Conservation (phyloP, 1,284 basidiomycete genomes). For the Cystobasidium pallidum region DNA sequence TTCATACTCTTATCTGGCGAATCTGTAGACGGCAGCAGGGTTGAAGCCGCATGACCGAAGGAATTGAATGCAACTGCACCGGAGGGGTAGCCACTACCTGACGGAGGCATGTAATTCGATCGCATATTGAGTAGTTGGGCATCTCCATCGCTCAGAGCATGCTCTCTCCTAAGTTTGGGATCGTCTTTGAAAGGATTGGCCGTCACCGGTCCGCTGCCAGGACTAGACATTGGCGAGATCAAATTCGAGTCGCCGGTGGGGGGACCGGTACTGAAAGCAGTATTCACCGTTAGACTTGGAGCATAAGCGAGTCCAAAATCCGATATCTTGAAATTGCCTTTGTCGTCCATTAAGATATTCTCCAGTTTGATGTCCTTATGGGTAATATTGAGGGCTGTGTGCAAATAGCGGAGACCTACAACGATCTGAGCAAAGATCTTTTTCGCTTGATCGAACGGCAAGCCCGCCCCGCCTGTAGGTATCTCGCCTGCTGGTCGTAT, state of each 20-base stretch:
- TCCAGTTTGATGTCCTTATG: constrained; percentile 96
- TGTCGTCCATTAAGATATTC: constrained; percentile 88
- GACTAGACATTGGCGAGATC: constrained; percentile 46
- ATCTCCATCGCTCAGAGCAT: constrained; percentile 38
- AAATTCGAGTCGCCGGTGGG: constrained; percentile 56
- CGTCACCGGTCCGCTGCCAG: constrained; percentile 11
- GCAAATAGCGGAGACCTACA: constrained; percentile 80
- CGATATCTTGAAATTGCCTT: constrained; percentile 74
- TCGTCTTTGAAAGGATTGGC: constrained; percentile 34
- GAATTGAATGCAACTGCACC: constrained; percentile 17
- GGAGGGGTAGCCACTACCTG: constrained; percentile 5
- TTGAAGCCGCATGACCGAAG: constrained; percentile 29
- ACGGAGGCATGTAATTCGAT: constrained; percentile 57
- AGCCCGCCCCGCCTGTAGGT: constrained; percentile 32
- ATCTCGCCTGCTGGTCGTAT: constrained; percentile 16
- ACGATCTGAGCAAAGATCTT: constrained; percentile 90
- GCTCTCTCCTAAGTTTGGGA: constrained; percentile 23
- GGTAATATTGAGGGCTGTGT: constrained; percentile 74
- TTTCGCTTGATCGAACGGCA: constrained; percentile 63
- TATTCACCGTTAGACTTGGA: constrained; percentile 52
- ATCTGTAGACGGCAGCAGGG: constrained; percentile 9
- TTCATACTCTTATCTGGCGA: not conserved
- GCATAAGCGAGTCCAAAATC: constrained; percentile 76
- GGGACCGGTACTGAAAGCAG: constrained; percentile 20
- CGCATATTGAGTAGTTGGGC: constrained; percentile 4